These are phyloP conservation scores for Ziziphus jujuba DNA, from an alignment of 306 rosid genomes.

Conservation along the genomic window DNA sequence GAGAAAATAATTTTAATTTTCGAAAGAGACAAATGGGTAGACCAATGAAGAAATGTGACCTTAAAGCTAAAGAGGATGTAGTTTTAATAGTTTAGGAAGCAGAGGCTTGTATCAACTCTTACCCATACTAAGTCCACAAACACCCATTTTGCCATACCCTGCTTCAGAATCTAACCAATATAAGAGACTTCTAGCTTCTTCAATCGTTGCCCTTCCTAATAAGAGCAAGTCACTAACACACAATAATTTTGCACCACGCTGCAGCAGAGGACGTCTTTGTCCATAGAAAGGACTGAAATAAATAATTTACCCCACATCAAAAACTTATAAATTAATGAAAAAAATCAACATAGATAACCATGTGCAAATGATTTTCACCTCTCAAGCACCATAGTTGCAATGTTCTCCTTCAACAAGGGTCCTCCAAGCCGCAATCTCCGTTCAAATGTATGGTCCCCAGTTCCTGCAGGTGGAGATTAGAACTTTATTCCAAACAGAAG, in stretches of 20 bases:
- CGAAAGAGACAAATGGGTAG: slow-evolving; percentile 11
- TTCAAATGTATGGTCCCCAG: slow-evolving; percentile 94
- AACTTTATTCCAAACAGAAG: slow-evolving; percentile 16
- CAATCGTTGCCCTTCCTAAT: slow-evolving; percentile 94
- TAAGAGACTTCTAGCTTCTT: slow-evolving; percentile 91
- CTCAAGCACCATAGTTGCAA: slow-evolving; percentile 99
- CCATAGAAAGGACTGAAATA: slow-evolving; percentile 93
- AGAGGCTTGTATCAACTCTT: slow-evolving; percentile 28
- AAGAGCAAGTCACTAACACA: slow-evolving; percentile 97
- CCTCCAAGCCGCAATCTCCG: slow-evolving; percentile 91
- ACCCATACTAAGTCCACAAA: slow-evolving; percentile 99
- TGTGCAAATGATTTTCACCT: slow-evolving; percentile 52
- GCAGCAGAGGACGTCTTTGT: slow-evolving; percentile 88
- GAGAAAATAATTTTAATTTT: neutral
- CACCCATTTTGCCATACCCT: slow-evolving; percentile 93
- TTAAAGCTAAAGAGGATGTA: too few species aligned
- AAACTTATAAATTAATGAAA: too few species aligned
- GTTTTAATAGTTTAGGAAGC: too few species aligned
- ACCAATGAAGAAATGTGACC: too few species aligned
- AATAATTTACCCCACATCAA: slow-evolving; percentile 5
- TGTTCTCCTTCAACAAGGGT: slow-evolving; percentile 79
- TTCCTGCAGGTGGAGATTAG: slow-evolving; percentile 45
- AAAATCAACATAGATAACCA: neutral
- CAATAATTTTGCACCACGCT: slow-evolving; percentile 87
- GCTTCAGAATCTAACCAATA: slow-evolving; percentile 87